Percentiles rank a stretch among this genome's conserved stretches.
Conservation (phyloP, 2,329 filamentous ascomycete genomes). For the Pseudomassariella vexata region DNA sequence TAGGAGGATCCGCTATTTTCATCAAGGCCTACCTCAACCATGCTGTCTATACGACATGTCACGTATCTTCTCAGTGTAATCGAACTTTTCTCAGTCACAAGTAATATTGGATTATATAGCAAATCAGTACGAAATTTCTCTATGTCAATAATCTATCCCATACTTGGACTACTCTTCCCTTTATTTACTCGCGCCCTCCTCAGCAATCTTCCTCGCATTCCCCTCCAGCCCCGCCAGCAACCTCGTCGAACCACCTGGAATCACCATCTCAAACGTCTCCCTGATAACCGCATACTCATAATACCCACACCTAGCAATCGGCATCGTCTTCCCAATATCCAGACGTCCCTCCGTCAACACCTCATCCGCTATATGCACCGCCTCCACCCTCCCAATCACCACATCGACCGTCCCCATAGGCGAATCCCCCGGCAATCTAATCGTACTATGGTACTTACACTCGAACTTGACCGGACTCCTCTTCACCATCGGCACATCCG, state of each 20-base stretch:
- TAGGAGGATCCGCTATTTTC: too few species aligned
- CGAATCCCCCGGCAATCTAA: constrained; percentile 49
- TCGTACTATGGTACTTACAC: constrained; percentile 48
- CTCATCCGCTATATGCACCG: constrained; percentile 49
- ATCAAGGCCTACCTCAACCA: too few species aligned
- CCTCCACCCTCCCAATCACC: constrained; percentile 51
- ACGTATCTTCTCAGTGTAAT: too few species aligned
- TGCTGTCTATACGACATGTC: too few species aligned
- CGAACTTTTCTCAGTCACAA: too few species aligned
- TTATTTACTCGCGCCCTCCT: too few species aligned
- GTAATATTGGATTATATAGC: too few species aligned
- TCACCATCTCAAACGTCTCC: constrained; percentile 54
- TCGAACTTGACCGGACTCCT: constrained; percentile 53
- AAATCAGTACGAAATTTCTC: too few species aligned
- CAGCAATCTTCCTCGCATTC: background rate
- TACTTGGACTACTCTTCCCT: too few species aligned
- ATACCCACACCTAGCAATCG: constrained; percentile 56
- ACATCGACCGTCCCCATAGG: constrained; percentile 53
- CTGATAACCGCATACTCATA: constrained; percentile 51
- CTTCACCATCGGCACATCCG: constrained; percentile 43
- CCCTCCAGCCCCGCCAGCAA: constrained; percentile 9
- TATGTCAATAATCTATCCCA: too few species aligned
- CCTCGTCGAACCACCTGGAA: constrained; percentile 30
- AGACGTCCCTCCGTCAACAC: constrained; percentile 49
- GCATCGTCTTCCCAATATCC: constrained; percentile 50